Conservation (phyloP, 2,329 filamentous ascomycete species). For the Alternaria ethzedia region DNA sequence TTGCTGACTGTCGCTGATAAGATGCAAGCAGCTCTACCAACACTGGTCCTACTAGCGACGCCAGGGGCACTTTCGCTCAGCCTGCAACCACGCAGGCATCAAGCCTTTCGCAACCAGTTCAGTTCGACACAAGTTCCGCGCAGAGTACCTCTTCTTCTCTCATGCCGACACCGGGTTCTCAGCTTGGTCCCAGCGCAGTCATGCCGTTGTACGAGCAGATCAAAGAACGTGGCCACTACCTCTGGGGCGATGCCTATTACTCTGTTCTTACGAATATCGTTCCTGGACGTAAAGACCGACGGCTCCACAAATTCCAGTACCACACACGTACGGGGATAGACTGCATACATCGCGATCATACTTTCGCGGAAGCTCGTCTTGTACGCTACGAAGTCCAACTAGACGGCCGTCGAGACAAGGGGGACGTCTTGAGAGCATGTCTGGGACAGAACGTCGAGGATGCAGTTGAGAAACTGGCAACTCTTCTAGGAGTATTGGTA, state of each 20-base stretch:
- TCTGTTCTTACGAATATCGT: not conserved
- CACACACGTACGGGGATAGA: too few species aligned
- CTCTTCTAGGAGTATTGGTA: not conserved
- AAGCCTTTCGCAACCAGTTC: not conserved
- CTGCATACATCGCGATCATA: not conserved
- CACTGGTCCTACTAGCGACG: not conserved
- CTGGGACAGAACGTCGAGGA: not conserved
- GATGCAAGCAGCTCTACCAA: not conserved
- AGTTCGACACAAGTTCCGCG: not conserved
- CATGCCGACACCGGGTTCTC: not conserved
- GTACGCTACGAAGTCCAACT: not conserved
- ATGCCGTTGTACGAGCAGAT: not conserved
- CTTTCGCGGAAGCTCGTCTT: not conserved
- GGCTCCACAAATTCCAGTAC: not conserved
- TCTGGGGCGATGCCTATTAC: not conserved
- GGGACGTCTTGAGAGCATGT: not conserved
- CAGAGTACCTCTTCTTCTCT: not conserved
- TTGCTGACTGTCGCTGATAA: not conserved
- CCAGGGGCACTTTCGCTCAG: not conserved
- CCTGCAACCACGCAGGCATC: not conserved
- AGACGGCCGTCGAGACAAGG: accelerated
- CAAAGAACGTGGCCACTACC: not conserved
- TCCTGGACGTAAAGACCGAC: not conserved
- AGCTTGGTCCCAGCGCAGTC: not conserved
- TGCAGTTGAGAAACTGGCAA: not conserved